phyloP scores from a whole-genome alignment of 148 eudicot genomes.

The Limonium bicolor region DNA sequence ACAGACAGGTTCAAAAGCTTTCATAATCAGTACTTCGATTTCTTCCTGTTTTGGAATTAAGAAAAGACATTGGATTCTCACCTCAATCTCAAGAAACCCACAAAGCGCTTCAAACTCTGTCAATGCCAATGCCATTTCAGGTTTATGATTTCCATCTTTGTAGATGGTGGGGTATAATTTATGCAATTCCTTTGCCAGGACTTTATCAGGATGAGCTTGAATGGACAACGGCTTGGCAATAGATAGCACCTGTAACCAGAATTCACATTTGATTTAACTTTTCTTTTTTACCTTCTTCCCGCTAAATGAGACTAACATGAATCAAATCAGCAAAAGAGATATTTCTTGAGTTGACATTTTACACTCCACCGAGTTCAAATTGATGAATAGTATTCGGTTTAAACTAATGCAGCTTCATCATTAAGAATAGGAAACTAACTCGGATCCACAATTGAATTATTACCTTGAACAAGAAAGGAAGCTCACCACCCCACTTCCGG shows the following conservation, averaged over 20 bases:
- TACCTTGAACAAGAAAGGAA: conserved; percentile 92
- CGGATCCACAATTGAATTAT: not conserved
- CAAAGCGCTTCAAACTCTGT: conserved; percentile 82
- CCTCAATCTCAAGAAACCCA: conserved; percentile 68
- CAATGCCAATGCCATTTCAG: conserved; percentile 88
- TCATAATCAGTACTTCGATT: not conserved
- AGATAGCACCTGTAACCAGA: conserved; percentile 45
- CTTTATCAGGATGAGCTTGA: conserved; percentile 87
- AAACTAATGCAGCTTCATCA: not conserved
- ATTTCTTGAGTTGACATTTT: not conserved
- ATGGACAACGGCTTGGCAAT: conserved; percentile 71
- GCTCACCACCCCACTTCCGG: conserved; percentile 52
- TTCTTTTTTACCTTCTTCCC: too few species aligned
- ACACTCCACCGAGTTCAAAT: not conserved
- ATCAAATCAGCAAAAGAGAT: not conserved
- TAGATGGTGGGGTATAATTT: conserved; percentile 38
- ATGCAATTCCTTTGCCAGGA: conserved; percentile 48
- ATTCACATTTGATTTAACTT: not conserved
- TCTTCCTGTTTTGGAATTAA: not conserved
- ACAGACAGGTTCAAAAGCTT: not conserved
- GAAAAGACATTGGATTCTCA: conserved; percentile 5
- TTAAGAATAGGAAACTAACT: not conserved
- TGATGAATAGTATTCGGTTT: not conserved
- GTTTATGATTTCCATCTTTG: conserved; percentile 81
- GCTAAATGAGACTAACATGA: not conserved